phyloP scores from a whole-genome alignment of 495 filamentous ascomycete species.

The Aspergillus bertholletiae region DNA sequence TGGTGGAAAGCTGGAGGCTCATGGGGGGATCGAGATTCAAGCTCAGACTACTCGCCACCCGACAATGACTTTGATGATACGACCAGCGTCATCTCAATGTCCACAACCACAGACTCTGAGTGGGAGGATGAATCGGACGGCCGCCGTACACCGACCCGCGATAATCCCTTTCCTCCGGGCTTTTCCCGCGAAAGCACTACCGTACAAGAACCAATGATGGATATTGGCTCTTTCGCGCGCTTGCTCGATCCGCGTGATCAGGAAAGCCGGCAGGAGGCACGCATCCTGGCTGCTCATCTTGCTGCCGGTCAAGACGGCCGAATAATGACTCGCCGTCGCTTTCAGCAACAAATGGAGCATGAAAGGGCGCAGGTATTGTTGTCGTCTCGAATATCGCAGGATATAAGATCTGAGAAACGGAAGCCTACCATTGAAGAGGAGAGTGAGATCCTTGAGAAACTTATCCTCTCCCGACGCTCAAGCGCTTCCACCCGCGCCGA shows the following conservation, averaged over 20 bases:
- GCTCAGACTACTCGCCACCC: conserved; percentile 61
- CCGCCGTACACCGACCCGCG: conserved; percentile 73
- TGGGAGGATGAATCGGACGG: conserved; percentile 59
- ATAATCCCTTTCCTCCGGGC: conserved; percentile 35
- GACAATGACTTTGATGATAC: conserved; percentile 63
- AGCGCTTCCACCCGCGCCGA: conserved; percentile 12
- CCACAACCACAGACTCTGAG: conserved; percentile 49
- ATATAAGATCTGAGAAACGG: conserved; percentile 23
- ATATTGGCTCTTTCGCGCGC: conserved; percentile 66
- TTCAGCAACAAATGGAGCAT: conserved; percentile 58
- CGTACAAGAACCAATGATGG: conserved; percentile 58
- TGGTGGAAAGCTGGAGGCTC: conserved; percentile 80
- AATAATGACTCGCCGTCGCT: conserved; percentile 81
- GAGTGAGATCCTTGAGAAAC: conserved; percentile 70
- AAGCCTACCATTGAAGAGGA: conserved; percentile 68
- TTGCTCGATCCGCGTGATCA: conserved; percentile 77
- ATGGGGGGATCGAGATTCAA: conserved; percentile 77
- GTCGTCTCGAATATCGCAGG: conserved; percentile 27
- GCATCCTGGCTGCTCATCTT: conserved; percentile 78
- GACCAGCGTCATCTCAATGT: conserved; percentile 71
- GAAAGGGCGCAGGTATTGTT: conserved; percentile 66
- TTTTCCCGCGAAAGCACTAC: conserved; percentile 56
- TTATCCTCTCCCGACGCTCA: conserved; percentile 64
- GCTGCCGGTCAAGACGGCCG: conserved; percentile 43
- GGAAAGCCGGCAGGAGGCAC: conserved; percentile 76